These are phyloP conservation scores for Blastobotrys aristatus DNA, from an alignment of 1,139 yeast species.

Conservation along the genomic window DNA sequence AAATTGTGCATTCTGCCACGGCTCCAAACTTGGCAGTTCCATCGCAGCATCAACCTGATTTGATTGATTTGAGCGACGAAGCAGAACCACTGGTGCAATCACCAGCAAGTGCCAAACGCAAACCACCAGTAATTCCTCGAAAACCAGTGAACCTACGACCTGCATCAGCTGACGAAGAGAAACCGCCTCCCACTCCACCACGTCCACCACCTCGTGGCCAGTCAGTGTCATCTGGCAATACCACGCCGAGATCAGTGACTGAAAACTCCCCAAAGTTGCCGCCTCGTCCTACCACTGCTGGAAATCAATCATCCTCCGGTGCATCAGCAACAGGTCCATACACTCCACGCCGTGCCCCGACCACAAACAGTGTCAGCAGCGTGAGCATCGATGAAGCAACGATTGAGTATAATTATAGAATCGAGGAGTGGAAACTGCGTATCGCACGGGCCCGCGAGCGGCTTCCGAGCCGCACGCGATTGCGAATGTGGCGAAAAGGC, in stretches of 20 bases:
- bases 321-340: not conserved
- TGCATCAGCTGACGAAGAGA: too few species aligned
- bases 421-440: constrained; percentile 42
- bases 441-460: constrained; percentile 34
- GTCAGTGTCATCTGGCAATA: not conserved
- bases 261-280: not conserved
- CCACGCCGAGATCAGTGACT: not conserved
- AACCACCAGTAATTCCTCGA: constrained; percentile 25
- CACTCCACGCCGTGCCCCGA: too few species aligned
- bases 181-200: constrained; percentile 1
- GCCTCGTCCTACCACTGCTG: too few species aligned
- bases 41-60: constrained; percentile 4
- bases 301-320: too few species aligned
- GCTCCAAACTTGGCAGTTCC: not conserved
- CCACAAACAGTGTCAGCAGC: too few species aligned
- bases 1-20: not conserved
- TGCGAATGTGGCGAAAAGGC: constrained; percentile 37
- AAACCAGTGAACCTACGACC: constrained; percentile 11
- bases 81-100: too few species aligned
- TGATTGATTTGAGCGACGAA: constrained; percentile 23
- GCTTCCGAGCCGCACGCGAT: constrained; percentile 30
- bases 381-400: constrained; percentile 8
- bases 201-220: not conserved
- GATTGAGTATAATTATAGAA: constrained; percentile 22
- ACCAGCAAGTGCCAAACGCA: constrained; percentile 20